Base-by-base conservation (phyloP, 1,284 basidiomycete genomes). In the Trichosporon faecale region DNA sequence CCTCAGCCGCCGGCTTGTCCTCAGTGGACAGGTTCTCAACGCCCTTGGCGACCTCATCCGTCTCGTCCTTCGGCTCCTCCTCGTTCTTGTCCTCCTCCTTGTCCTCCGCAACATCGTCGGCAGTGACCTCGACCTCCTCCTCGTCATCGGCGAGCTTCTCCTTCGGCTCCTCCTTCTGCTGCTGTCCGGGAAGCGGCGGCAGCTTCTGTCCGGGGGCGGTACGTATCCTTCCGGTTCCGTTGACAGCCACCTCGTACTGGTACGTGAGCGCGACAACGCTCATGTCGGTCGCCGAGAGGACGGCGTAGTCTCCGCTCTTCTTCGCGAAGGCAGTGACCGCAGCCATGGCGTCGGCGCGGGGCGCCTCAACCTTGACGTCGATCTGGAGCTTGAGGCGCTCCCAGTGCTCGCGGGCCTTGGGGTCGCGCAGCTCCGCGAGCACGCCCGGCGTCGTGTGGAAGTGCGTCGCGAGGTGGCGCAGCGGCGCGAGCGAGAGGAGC, bases 251-350 rank as follows among this genome's bases (percentile, higher is more conserved):
- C 84, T 89, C 90, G 68, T 95, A 85, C 61, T 90, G 88, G 79
- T 93, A 91, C 0, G 95, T 94, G 75, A 99, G 85, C 0, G 97
- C 97, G 61, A 99, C 85, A 49, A 99, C 91, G 74, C 91, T 91
- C 69, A 99, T 83, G 89, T 99, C 97, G 18, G 95, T 88, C 77
- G 90, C 88, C 9, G 95, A 98, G 35, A 99, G 87, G 61, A 96
- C 96, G 40, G 93, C 87, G 80, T 94, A 96, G 84, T 99, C 97
- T 83, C 97, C 97, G 0, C 96, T 98, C 86, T 94, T 93, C 86
- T 94, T 95, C 3, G 97, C 93, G 83, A 91, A 92, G 73, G 91
- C 90, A 66, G 92, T 92, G 9, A 96, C 97, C 84, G 91, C 88
- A 11, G 91, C 85, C 72, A 97, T 82, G 37, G 92, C 90, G 2